These are phyloP conservation scores for Thalassiosira livingstoniorum DNA, from an alignment of 352 stramenopile genomes.

Conservation along the genomic window DNA sequence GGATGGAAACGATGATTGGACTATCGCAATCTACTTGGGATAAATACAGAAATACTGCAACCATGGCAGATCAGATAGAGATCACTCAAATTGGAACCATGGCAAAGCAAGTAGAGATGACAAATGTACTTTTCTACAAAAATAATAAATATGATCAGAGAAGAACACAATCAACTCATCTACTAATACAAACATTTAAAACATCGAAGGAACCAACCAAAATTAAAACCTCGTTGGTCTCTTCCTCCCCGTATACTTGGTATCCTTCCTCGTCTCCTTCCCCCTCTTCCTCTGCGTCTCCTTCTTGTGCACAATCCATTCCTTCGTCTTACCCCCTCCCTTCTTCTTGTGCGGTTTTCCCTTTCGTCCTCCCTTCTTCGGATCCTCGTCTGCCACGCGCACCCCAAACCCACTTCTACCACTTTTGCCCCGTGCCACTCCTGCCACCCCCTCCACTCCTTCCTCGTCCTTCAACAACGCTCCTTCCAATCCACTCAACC, in stretches of 20 bases:
- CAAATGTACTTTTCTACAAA: no score
- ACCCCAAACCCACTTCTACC: slow-evolving; percentile 32
- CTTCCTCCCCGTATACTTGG: slow-evolving; percentile 98
- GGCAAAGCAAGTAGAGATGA: no score
- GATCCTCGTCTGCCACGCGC: slow-evolving; percentile 41
- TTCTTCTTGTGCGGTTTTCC: slow-evolving; percentile 70
- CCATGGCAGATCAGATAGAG: no score
- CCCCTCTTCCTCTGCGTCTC: slow-evolving; percentile 96
- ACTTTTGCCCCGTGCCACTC: slow-evolving; percentile 39
- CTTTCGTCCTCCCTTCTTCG: slow-evolving; percentile 23
- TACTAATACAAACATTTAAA: no score
- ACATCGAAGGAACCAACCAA: no score
- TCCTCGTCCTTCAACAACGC: slow-evolving; percentile 40
- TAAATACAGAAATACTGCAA: no score
- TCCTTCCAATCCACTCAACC: slow-evolving; percentile 81
- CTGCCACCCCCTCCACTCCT: slow-evolving; percentile 29
- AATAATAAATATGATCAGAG: no score
- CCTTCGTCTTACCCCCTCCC: slow-evolving; percentile 86
- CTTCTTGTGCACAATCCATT: slow-evolving; percentile 99
- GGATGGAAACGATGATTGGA: no score
- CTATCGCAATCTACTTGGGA: no score
- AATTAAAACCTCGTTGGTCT: slow-evolving; percentile 94
- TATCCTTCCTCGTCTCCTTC: slow-evolving; percentile 96
- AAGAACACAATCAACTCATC: no score
- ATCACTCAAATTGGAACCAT: no score